Conservation (phyloP, 441 rosid genomes). For the Dalechampia spathulata region DNA sequence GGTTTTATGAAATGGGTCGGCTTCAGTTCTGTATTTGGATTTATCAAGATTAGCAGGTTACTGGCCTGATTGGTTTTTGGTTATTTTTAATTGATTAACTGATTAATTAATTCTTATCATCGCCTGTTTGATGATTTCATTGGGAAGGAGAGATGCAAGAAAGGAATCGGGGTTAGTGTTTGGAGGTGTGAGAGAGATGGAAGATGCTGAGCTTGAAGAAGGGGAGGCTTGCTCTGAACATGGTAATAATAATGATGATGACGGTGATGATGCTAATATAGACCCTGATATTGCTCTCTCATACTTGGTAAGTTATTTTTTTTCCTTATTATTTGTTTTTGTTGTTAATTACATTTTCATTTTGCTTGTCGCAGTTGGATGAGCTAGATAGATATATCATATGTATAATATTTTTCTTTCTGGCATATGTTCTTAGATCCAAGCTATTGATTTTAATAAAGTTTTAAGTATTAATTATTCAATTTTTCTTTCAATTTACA, state of each 20-base stretch:
- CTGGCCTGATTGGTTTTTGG: too few species aligned
- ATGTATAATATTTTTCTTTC: not conserved
- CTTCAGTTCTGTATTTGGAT: too few species aligned
- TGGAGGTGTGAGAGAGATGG: slow-evolving; percentile 47
- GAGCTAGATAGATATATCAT: slow-evolving; percentile 7
- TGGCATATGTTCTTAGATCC: slow-evolving; percentile 21
- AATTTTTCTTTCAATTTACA: slow-evolving; percentile 15
- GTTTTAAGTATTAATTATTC: slow-evolving; percentile 16
- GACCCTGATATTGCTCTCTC: slow-evolving; percentile 80
- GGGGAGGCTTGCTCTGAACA: slow-evolving; percentile 92
- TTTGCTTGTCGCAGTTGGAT: too few species aligned
- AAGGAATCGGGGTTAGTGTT: slow-evolving; percentile 59
- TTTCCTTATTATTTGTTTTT: not conserved
- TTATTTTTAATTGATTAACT: too few species aligned
- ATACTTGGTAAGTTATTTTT: slow-evolving; percentile 59
- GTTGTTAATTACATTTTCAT: too few species aligned
- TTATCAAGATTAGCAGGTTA: too few species aligned
- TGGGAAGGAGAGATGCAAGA: slow-evolving; percentile 60
- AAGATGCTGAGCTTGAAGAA: slow-evolving; percentile 92
- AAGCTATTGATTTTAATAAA: not conserved
- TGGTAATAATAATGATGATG: slow-evolving; percentile 35
- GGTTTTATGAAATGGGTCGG: too few species aligned
- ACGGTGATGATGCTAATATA: slow-evolving; percentile 32
- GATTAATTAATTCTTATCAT: too few species aligned
- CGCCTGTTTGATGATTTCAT: slow-evolving; percentile 52